Percentiles rank a stretch among this genome's conserved stretches.
phyloP scores from a whole-genome alignment of 2,329 filamentous ascomycete species.

The Fusarium sterilihyphosum region DNA sequence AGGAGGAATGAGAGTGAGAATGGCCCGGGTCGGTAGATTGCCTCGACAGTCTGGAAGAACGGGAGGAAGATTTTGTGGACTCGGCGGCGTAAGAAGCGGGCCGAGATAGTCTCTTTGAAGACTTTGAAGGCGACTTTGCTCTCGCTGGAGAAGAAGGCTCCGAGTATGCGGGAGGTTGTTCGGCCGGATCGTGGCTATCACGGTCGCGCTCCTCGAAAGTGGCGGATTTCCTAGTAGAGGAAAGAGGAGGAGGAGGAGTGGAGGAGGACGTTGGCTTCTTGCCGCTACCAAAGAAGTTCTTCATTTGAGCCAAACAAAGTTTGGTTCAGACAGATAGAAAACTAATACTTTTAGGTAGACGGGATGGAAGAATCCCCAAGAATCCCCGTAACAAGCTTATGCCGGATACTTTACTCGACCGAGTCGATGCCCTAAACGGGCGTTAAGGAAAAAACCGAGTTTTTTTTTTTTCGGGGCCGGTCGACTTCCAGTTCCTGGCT shows the following conservation, averaged over 20 bases:
- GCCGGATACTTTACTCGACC: constrained; percentile 49
- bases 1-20: constrained; percentile 55
- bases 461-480: constrained; percentile 45
- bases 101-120: constrained; percentile 46
- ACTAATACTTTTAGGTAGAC: constrained; percentile 17
- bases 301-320: constrained; percentile 55
- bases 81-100: constrained; percentile 47
- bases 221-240: constrained; percentile 54
- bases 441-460: constrained; percentile 42
- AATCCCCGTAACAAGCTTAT: constrained; percentile 54
- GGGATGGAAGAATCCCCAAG: constrained; percentile 39
- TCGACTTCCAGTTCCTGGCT: constrained; percentile 12
- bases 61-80: constrained; percentile 49
- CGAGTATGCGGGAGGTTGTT: constrained; percentile 43
- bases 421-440: constrained; percentile 48
- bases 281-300: constrained; percentile 58
- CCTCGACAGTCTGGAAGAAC: constrained; percentile 58
- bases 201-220: constrained; percentile 49
- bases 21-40: constrained; percentile 59
- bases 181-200: constrained; percentile 44
- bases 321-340: constrained; percentile 22
- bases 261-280: constrained; percentile 51
- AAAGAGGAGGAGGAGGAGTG: constrained; percentile 24
- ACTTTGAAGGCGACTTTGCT: constrained; percentile 51
- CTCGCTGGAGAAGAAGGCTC: constrained; percentile 51